A percentile compares a stretch with the other conserved stretches of the same genome.
These are phyloP conservation scores for Zangia roseola DNA, from an alignment of 768 basidiomycete species.

Conservation along the genomic window DNA sequence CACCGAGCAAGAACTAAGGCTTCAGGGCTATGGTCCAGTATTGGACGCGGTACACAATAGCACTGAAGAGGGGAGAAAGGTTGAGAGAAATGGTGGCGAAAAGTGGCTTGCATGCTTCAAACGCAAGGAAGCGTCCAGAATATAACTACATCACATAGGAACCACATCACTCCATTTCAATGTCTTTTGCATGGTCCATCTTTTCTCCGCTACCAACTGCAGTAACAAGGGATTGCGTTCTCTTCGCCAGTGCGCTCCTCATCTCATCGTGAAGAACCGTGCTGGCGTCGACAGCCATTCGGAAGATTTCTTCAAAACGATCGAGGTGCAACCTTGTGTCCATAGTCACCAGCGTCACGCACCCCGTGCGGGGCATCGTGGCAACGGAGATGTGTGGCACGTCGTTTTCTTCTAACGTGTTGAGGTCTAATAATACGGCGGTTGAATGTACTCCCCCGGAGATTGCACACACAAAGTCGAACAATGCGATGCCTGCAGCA, in stretches of 20 bases:
- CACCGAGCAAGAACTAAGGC: slow-evolving; percentile 71
- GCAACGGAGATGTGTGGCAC: slow-evolving; percentile 88
- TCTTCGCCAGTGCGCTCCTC: slow-evolving; percentile 62
- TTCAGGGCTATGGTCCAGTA: slow-evolving; percentile 71
- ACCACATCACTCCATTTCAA: slow-evolving; percentile 34
- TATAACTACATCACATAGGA: slow-evolving; percentile 4
- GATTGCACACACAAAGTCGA: slow-evolving; percentile 89
- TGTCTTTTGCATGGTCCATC: slow-evolving; percentile 31
- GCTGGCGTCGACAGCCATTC: slow-evolving; percentile 73
- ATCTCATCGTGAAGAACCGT: slow-evolving; percentile 82
- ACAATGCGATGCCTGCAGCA: slow-evolving; percentile 85
- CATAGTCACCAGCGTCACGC: slow-evolving; percentile 86
- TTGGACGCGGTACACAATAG: slow-evolving; percentile 79
- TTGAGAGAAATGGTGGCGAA: slow-evolving; percentile 84
- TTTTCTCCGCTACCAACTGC: slow-evolving; percentile 55
- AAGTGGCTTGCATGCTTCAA: slow-evolving; percentile 94
- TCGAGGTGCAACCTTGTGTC: slow-evolving; percentile 94
- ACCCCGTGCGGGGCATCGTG: slow-evolving; percentile 81
- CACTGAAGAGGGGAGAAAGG: slow-evolving; percentile 98
- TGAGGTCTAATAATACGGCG: slow-evolving; percentile 83
- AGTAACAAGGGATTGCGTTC: slow-evolving; percentile 61
- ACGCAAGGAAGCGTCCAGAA: slow-evolving; percentile 42
- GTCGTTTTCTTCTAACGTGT: slow-evolving; percentile 86
- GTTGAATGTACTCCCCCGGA: slow-evolving; percentile 85
- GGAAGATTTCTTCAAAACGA: slow-evolving; percentile 86